Evolutionary conservation across 805 yeast genomes (phyloP).

Genomic region (Tetrapisispora fleetii): DNA sequence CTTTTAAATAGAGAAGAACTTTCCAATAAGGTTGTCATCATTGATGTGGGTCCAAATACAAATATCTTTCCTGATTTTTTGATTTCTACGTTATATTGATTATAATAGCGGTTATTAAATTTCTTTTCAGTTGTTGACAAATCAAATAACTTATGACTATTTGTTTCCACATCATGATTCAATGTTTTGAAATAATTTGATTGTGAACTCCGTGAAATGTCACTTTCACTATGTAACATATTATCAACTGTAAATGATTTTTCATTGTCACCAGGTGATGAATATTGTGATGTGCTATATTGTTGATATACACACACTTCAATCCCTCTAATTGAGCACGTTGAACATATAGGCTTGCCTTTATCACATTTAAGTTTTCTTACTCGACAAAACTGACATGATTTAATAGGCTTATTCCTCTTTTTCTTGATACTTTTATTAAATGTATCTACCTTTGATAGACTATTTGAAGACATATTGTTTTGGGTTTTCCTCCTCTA

Average conservation of each 20-base stretch:
- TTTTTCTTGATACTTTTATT: conserved; percentile 4
- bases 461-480: not conserved
- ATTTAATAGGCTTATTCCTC: conserved; percentile 20
- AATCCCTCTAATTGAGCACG: conserved; percentile 15
- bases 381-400: conserved; percentile 22
- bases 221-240: not conserved
- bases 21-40: conserved; percentile 12
- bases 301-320: conserved; percentile 13
- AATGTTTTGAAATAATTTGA: not conserved
- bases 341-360: conserved; percentile 20
- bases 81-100: conserved; percentile 9
- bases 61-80: conserved; percentile 17
- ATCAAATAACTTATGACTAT: too few relatives aligned
- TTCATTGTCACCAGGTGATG: not conserved
- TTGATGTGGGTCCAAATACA: conserved; percentile 26
- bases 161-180: not conserved
- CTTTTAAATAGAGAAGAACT: conserved; percentile 12
- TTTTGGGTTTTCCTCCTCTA: too few relatives aligned
- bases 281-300: not conserved
- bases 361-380: conserved; percentile 26
- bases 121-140: not conserved
- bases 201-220: too few relatives aligned
- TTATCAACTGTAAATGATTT: not conserved
- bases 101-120: conserved; percentile 6
- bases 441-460: too few relatives aligned